Percentiles rank a stretch among this genome's conserved stretches.
Conservation (phyloP, 768 basidiomycete genomes). For the Saitozyma podzolica region DNA sequence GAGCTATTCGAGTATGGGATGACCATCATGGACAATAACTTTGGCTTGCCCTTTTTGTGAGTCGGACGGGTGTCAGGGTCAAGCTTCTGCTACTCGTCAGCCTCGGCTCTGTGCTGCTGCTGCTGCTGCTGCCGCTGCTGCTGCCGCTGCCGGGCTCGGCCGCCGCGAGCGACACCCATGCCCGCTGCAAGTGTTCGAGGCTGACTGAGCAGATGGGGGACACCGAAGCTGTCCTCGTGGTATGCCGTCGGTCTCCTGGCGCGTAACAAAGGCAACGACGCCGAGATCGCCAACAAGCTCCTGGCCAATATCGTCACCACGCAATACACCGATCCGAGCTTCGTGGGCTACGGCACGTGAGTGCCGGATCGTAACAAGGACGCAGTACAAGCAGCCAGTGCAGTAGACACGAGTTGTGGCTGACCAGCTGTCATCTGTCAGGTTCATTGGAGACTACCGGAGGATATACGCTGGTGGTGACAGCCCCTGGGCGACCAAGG, state of each 20-base stretch:
- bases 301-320: conserved; percentile 9
- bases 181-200: too few relatives aligned
- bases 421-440: background rate
- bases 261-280: conserved; percentile 7
- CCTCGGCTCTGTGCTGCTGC: too few relatives aligned
- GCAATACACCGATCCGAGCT: conserved; percentile 12
- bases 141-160: too few relatives aligned
- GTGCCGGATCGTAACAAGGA: background rate
- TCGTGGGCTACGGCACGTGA: conserved; percentile 15
- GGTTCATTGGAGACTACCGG: background rate
- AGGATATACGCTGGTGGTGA: background rate
- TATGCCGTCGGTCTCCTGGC: conserved; percentile 21
- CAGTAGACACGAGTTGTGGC: background rate
- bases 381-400: conserved; percentile 12
- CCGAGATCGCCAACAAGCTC: conserved; percentile 20
- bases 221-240: conserved; percentile 19
- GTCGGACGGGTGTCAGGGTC: too few relatives aligned
- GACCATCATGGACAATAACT: conserved; percentile 1
- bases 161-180: too few relatives aligned
- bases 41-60: background rate
- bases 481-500: conserved; percentile 1
- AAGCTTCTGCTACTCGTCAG: too few relatives aligned
- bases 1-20: conserved; percentile 4
- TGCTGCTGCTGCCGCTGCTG: too few relatives aligned
- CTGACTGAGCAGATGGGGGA: conserved; percentile 5